Evolutionary conservation across 2,329 filamentous ascomycete genomes (phyloP), one percentile per base, ranked within the genome.

Genomic region (Pseudogymnoascus sp.): DNA sequence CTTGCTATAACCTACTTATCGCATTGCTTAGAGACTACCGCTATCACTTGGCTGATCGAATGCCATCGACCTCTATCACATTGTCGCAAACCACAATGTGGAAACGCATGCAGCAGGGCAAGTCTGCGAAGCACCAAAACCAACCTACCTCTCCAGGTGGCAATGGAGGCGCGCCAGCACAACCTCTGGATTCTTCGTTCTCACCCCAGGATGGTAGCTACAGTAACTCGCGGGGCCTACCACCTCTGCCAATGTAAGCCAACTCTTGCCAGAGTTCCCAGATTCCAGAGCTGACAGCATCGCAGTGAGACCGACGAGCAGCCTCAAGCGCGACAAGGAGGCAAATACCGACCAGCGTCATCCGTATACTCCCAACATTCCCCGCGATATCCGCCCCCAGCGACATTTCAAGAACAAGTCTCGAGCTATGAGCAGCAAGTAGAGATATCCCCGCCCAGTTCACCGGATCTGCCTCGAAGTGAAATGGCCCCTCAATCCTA

Each of bases 331-430:
- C 61, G 64, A 67, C 63, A 72, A 75, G 35, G 48, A 33, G 48
- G 48, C 48, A 71, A 69, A 60, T 75, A 74, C 65, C 79, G 80
- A 40, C 79, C 81, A n/a, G 67, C 77, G 5, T 87, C 86, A 33
- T 87, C 87, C 13, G 67, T 85, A 55, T 87, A 88, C 71, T 84
- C 85, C 52, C 79, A 82, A 70, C 79, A 77, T 48, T 83, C 78
- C 64, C 78, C 79, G 12, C 65, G 62, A 58, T 59, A 67, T 52
- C 60, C 48, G 4, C 25, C 37, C 27, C 62, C 64, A 7, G 58
- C 63, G 55, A 66, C 67, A 25, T 61, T 61, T 33, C 58, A 59
- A 18, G 58, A 59, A 37, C 33, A 59, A 61, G 37, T 58, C 52
- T 36, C 27, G 42, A 37, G 33, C 29, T 62, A 60, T 15, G 52